A percentile compares a stretch with the other conserved stretches of the same genome.
phyloP scores from a whole-genome alignment of 352 stramenopile genomes.

The Phytophthora crassamura region DNA sequence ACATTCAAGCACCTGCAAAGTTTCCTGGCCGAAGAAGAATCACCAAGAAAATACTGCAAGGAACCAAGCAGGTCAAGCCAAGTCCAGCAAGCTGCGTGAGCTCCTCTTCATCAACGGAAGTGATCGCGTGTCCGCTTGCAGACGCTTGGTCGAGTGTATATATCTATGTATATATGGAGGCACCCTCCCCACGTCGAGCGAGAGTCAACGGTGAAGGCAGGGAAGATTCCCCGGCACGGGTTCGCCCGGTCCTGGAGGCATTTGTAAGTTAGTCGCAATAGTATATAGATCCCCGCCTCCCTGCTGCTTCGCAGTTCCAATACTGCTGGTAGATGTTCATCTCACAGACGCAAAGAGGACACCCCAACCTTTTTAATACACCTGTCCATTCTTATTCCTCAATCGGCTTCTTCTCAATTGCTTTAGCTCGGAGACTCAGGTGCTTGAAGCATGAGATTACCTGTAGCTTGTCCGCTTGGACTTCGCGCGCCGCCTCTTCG shows the following conservation, averaged over 20 bases:
- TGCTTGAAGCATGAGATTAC: slow-evolving; percentile 80
- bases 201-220: slow-evolving; percentile 17
- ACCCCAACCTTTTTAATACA: slow-evolving; percentile 29
- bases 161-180: slow-evolving; percentile 49
- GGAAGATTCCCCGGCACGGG: slow-evolving; percentile 28
- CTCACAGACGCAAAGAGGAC: slow-evolving; percentile 10
- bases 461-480: slow-evolving; percentile 58
- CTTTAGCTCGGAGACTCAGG: slow-evolving; percentile 58
- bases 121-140: slow-evolving; percentile 29
- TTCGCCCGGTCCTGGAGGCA: slow-evolving; percentile 12
- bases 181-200: slow-evolving; percentile 14
- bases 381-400: slow-evolving; percentile 31
- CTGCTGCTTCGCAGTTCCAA: neutral
- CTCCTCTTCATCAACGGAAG: slow-evolving; percentile 39
- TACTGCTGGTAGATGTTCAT: neutral
- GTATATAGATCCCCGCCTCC: slow-evolving; percentile 39
- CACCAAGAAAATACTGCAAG: slow-evolving; percentile 10
- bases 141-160: slow-evolving; percentile 43
- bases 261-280: slow-evolving; percentile 58
- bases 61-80: slow-evolving; percentile 20
- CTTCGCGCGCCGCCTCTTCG: slow-evolving; percentile 41
- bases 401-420: neutral
- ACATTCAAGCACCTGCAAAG: slow-evolving; percentile 17
- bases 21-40: slow-evolving; percentile 17
- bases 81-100: slow-evolving; percentile 23